Base-by-base conservation (phyloP, 192 early-diverging fungal genomes). In the Coemansia sp. region DNA sequence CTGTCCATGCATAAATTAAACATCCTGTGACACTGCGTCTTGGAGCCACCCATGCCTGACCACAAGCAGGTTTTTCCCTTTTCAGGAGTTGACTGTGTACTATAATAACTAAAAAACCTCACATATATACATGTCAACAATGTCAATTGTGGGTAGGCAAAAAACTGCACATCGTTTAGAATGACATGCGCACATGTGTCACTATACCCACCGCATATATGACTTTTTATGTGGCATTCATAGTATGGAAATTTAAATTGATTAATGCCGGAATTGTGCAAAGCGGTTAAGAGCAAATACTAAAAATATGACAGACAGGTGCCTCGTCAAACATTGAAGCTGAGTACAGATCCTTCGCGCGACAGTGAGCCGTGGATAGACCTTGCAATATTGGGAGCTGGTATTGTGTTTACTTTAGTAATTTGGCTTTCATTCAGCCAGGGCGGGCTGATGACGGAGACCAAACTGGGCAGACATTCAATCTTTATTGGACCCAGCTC, bases 401-500 rank as follows among this genome's bases (percentile, higher is more conserved):
- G 63, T 46, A 68, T 68, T 8, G 66, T 60, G 66, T 59, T 49
- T 28, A 71, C 65, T 21, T 59, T 44, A 3, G 68, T 34, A 10
- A 54, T 57, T 15, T 60, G 70, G 37, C 44, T 28, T 36, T 72
- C 76, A 50, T 73, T 68, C n/a, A 79, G 67, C 76, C 76, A 79
- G 2, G 76, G 76, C 36, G 76, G 76, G 20, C 63, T 66, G 26
- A 82, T 64, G 11, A 82, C 57, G 18, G 20, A 57, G 20, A 74
- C 26, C 49, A 82, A 53, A 25, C 60, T 71, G 36, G 81, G 64
- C 63, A 78, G 52, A 21, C 71, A 71, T 57, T 82, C 81, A 38
- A 82, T 49, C 56, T 82, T 82, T 42, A 82, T 53, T 1, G 81
- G 71, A 2, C 81, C 81, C 57, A 73, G 67, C 61, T 73, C 75